phyloP scores from a whole-genome alignment of 2,329 filamentous ascomycete genomes.

The Rhytidhysteron rufulum region DNA sequence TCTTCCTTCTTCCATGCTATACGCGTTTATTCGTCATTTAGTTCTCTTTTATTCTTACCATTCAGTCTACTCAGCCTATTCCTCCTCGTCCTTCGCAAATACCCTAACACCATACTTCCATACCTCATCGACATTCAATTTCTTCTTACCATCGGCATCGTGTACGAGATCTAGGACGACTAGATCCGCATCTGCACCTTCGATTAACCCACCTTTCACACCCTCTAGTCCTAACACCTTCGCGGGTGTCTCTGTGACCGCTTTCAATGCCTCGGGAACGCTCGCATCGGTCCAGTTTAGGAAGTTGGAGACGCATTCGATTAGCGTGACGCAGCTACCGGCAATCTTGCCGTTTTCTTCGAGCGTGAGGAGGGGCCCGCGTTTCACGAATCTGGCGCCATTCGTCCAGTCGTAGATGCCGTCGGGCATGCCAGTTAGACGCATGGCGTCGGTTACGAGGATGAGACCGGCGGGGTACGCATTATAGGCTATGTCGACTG shows the following conservation, averaged over 20 bases:
- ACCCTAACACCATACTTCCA: conserved; percentile 67
- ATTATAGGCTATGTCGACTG: conserved; percentile 84
- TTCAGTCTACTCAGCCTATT: too few species aligned
- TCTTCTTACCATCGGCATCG: conserved; percentile 42
- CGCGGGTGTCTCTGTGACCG: conserved; percentile 74
- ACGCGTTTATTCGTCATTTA: too few species aligned
- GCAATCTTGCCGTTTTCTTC: conserved; percentile 64
- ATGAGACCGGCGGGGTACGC: conserved; percentile 81
- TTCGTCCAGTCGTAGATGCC: conserved; percentile 86
- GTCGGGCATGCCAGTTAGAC: conserved; percentile 77
- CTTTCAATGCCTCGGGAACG: conserved; percentile 64
- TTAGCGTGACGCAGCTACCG: conserved; percentile 64
- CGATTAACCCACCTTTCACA: conserved; percentile 57
- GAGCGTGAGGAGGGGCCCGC: conserved; percentile 67
- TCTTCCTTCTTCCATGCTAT: too few species aligned
- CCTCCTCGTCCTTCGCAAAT: conserved; percentile 14
- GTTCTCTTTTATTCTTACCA: too few species aligned
- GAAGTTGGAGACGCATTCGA: conserved; percentile 81
- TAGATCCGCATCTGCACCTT: conserved; percentile 52
- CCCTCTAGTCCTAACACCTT: conserved; percentile 67
- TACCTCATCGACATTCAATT: conserved; percentile 67
- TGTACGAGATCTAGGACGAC: conserved; percentile 61
- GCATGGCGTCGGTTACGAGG: conserved; percentile 90
- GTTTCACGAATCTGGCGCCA: conserved; percentile 62
- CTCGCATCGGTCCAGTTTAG: conserved; percentile 67